phyloP scores from a whole-genome alignment of 2,329 filamentous ascomycete genomes.

The Rugonectria rugulosa region DNA sequence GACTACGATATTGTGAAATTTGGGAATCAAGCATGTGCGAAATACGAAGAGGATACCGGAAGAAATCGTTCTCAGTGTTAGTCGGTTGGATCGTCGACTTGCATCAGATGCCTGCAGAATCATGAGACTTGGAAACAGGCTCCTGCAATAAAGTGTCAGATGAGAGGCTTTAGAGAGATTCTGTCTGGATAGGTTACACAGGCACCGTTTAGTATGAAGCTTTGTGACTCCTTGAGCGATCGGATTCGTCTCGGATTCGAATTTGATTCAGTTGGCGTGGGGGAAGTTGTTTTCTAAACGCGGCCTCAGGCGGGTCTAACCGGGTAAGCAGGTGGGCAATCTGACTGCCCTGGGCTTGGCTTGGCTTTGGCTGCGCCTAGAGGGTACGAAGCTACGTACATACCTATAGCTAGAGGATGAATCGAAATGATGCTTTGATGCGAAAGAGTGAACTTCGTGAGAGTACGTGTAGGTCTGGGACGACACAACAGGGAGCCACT shows the following conservation, averaged over 20 bases:
- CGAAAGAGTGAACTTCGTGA: not conserved
- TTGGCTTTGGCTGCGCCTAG: too few species aligned
- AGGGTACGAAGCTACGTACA: too few species aligned
- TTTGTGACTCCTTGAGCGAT: not conserved
- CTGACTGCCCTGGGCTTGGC: not conserved
- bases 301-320: conserved; percentile 6
- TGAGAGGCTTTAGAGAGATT: too few species aligned
- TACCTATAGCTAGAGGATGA: not conserved
- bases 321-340: not conserved
- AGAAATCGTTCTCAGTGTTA: too few species aligned
- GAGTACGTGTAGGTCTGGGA: too few species aligned
- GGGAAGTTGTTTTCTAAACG: not conserved
- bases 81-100: too few species aligned
- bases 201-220: too few species aligned
- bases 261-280: conserved; percentile 11
- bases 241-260: conserved; percentile 16
- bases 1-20: too few species aligned
- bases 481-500: too few species aligned
- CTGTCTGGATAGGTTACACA: too few species aligned
- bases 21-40: too few species aligned
- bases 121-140: not conserved
- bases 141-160: not conserved
- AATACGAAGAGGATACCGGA: too few species aligned
- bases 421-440: not conserved
- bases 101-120: not conserved